Evolutionary conservation across 1,139 yeast genomes (phyloP).

Genomic region (Zygoascus hellenicus): DNA sequence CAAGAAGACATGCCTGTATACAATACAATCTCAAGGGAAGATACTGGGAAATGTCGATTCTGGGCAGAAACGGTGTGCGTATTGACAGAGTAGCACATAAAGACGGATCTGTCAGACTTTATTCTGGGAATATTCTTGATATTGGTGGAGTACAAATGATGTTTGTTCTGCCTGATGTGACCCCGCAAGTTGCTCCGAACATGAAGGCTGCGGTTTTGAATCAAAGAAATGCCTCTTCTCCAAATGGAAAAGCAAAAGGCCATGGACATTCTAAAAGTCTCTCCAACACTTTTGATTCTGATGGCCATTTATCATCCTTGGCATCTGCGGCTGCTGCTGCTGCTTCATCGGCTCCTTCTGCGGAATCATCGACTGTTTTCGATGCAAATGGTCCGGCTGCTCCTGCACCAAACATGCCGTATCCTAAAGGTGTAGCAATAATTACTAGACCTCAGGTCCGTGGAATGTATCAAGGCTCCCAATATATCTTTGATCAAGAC

Average conservation of each 20-base stretch:
- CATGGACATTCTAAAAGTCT: not conserved
- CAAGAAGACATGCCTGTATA: slow-evolving; percentile 82
- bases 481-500: slow-evolving; percentile 43
- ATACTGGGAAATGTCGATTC: slow-evolving; percentile 77
- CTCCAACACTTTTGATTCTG: not conserved
- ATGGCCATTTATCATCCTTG: slow-evolving; percentile 4
- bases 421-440: slow-evolving; percentile 39
- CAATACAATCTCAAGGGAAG: slow-evolving; percentile 68
- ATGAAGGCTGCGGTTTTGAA: slow-evolving; percentile 11
- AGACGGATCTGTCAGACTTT: slow-evolving; percentile 48
- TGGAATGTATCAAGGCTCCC: slow-evolving; percentile 26
- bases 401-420: slow-evolving; percentile 18
- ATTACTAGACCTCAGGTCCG: slow-evolving; percentile 36
- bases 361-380: not conserved
- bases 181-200: slow-evolving; percentile 44
- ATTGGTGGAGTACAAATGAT: slow-evolving; percentile 98
- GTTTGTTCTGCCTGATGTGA: slow-evolving; percentile 90
- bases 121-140: slow-evolving; percentile 83
- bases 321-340: slow-evolving; percentile 10
- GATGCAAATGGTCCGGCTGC: not conserved
- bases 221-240: not conserved
- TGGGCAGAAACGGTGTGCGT: slow-evolving; percentile 91
- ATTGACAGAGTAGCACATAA: slow-evolving; percentile 56
- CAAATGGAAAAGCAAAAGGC: not conserved
- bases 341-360: not conserved